Evolutionary conservation across 2,329 filamentous ascomycete genomes (phyloP).

Genomic region (Didymella arachidicola): DNA sequence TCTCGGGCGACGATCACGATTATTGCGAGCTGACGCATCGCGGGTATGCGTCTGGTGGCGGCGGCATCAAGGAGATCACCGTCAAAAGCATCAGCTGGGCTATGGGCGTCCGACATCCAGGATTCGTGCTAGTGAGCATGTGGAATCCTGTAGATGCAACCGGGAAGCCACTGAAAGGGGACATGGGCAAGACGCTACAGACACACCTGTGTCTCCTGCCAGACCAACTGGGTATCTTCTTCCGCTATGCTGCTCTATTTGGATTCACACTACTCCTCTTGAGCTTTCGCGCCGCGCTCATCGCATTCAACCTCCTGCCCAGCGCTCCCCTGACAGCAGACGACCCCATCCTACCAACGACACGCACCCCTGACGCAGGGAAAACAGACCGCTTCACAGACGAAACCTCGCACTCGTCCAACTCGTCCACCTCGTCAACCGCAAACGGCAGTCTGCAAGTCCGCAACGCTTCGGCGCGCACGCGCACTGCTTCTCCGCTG

Average conservation of each 20-base stretch:
- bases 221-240: slow-evolving; percentile 84
- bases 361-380: slow-evolving; percentile 18
- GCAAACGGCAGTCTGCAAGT: slow-evolving; percentile 33
- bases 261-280: slow-evolving; percentile 61
- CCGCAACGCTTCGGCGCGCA: slow-evolving; percentile 41
- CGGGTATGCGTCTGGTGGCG: slow-evolving; percentile 66
- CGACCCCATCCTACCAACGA: slow-evolving; percentile 42
- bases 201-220: slow-evolving; percentile 91
- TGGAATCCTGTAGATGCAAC: slow-evolving; percentile 83
- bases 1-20: slow-evolving; percentile 97
- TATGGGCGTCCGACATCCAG: slow-evolving; percentile 90
- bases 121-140: slow-evolving; percentile 85
- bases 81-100: slow-evolving; percentile 96
- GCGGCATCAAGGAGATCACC: slow-evolving; percentile 77
- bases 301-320: slow-evolving; percentile 27
- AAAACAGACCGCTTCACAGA: background rate
- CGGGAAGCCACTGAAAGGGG: slow-evolving; percentile 42
- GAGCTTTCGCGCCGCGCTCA: slow-evolving; percentile 53
- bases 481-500: slow-evolving; percentile 42
- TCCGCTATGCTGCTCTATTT: slow-evolving; percentile 75
- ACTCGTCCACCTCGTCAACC: slow-evolving; percentile 41
- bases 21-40: slow-evolving; percentile 91
- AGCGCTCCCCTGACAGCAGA: slow-evolving; percentile 5
- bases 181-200: slow-evolving; percentile 71
- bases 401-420: slow-evolving; percentile 31